A percentile compares a stretch with the other conserved stretches of the same genome.
phyloP scores from a whole-genome alignment of 139 green algal genomes.

The Haematococcus lacustris region DNA sequence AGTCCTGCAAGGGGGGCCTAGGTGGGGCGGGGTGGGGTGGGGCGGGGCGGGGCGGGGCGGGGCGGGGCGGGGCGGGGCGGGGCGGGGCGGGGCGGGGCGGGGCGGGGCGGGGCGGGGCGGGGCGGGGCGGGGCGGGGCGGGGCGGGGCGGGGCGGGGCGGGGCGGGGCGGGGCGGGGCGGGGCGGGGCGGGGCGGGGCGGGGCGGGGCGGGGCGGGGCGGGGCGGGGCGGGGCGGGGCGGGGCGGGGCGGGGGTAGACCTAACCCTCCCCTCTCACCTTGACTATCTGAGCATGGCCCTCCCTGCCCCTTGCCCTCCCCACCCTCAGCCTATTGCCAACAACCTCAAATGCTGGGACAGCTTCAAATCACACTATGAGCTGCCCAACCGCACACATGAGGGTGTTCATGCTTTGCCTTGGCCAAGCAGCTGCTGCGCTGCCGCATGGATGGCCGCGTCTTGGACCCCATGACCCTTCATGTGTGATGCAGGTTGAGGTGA shows the following conservation, averaged over 20 bases:
- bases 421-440: neutral
- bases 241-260: no score
- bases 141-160: neutral
- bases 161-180: neutral
- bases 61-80: neutral
- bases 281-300: no score
- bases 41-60: no score
- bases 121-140: neutral
- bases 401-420: neutral
- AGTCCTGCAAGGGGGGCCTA: constrained; percentile 32
- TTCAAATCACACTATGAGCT: no score
- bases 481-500: neutral
- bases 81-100: neutral
- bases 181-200: neutral
- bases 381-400: neutral
- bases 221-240: no score
- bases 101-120: neutral
- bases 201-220: no score
- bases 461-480: neutral
- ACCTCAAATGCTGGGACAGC: no score
- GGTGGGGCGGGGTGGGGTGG: neutral
- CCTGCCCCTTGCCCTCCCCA: no score
- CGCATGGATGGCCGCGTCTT: neutral
- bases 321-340: no score
- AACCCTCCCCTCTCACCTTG: no score